phyloP scores from a whole-genome alignment of 257 asterid species.

The Salvia rosmarinus region DNA sequence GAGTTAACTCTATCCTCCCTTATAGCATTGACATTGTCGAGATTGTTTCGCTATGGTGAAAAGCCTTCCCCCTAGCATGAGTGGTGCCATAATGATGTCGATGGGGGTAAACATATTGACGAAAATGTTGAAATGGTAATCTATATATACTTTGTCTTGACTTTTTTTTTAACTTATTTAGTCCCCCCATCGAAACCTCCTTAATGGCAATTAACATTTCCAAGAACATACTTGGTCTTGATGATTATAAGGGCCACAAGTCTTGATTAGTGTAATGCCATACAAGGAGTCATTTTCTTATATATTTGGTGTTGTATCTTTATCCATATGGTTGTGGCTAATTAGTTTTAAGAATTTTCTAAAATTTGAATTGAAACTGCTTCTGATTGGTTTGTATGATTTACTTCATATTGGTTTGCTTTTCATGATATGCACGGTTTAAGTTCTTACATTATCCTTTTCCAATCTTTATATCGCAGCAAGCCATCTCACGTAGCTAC shows the following conservation, averaged over 20 bases:
- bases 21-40: conserved; percentile 80
- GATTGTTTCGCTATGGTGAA: conserved; percentile 72
- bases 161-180: conserved; percentile 19
- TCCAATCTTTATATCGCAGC: conserved; percentile 57
- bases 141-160: conserved; percentile 17
- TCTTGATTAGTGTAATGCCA: conserved; percentile 8
- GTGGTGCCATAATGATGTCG: conserved; percentile 73
- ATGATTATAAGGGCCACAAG: conserved; percentile 21
- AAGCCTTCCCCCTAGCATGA: conserved; percentile 57
- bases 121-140: conserved; percentile 86
- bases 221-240: conserved; percentile 21
- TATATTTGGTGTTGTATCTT: neutral
- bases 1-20: conserved; percentile 31
- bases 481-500: conserved; percentile 69
- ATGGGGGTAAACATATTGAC: conserved; percentile 77
- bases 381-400: conserved; percentile 14
- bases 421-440: conserved; percentile 16
- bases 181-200: neutral
- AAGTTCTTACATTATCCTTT: conserved; percentile 29
- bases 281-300: neutral
- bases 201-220: neutral
- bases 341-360: conserved; percentile 9
- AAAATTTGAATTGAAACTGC: neutral
- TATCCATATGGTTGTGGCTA: conserved; percentile 12
- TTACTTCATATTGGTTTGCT: conserved; percentile 6